Percentiles rank a stretch among this genome's conserved stretches.
These are phyloP conservation scores for Opeltia flavorubescens DNA, from an alignment of 495 filamentous ascomycete species.

Conservation along the genomic window DNA sequence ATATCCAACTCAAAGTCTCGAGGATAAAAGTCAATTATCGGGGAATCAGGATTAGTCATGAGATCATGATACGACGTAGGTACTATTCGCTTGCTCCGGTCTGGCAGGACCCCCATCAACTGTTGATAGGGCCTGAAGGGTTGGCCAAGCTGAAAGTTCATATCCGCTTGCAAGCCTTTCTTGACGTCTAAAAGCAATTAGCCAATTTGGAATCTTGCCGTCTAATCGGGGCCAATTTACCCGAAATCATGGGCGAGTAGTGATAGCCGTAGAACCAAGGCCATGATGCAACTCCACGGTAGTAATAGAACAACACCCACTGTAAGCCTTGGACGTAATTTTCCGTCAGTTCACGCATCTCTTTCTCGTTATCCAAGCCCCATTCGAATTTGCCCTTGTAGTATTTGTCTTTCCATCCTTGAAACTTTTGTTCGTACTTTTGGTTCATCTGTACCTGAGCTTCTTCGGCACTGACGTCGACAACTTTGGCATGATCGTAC, in stretches of 20 bases:
- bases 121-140: constrained; percentile 93
- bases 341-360: constrained; percentile 71
- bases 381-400: constrained; percentile 84
- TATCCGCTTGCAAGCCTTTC: constrained; percentile 72
- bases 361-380: constrained; percentile 68
- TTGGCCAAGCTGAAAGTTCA: constrained; percentile 84
- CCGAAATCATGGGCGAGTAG: constrained; percentile 93
- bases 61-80: constrained; percentile 75
- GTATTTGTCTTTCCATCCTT: constrained; percentile 84
- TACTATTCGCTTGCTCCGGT: constrained; percentile 93
- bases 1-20: constrained; percentile 96
- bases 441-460: constrained; percentile 59
- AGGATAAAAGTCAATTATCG: constrained; percentile 97
- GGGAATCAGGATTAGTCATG: constrained; percentile 84
- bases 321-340: constrained; percentile 98
- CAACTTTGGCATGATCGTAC: constrained; percentile 77
- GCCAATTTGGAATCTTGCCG: constrained; percentile 1
- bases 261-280: constrained; percentile 97
- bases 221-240: constrained; percentile 24
- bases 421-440: constrained; percentile 78
- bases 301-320: constrained; percentile 98
- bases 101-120: constrained; percentile 94
- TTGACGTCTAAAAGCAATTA: constrained; percentile 52
- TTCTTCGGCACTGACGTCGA: constrained; percentile 68
- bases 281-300: constrained; percentile 93